These are phyloP conservation scores for Mrakia hoshinonis DNA, from an alignment of 768 basidiomycete species.

Conservation along the genomic window DNA sequence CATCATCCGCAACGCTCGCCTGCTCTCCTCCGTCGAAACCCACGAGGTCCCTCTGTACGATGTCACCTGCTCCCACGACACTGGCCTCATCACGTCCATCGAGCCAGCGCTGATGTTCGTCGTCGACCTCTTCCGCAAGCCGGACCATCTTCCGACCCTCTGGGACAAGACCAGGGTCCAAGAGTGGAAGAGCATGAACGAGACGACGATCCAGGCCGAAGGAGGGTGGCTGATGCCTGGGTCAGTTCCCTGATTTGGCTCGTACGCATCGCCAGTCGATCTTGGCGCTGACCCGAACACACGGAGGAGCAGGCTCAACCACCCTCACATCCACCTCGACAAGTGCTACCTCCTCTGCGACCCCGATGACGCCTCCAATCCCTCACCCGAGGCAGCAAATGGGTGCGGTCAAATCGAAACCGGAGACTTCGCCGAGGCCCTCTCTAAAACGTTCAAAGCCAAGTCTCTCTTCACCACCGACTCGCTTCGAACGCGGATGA, in stretches of 20 bases:
- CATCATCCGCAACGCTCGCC: background rate
- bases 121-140: background rate
- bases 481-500: background rate
- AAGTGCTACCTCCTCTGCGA: background rate
- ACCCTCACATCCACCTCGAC: conserved; percentile 5
- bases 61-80: background rate
- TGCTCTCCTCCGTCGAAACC: background rate
- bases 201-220: background rate
- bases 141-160: background rate
- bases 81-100: conserved; percentile 1
- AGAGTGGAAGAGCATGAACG: background rate
- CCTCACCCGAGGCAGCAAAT: too few species aligned
- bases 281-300: too few species aligned
- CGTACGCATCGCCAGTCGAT: too few species aligned
- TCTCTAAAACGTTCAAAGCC: background rate
- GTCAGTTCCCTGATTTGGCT: background rate
- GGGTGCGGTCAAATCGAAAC: background rate
- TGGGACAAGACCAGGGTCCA: background rate
- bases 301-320: background rate
- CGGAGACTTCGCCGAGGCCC: background rate
- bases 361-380: too few species aligned
- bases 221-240: conserved; percentile 5
- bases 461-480: background rate
- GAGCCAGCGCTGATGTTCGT: background rate
- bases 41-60: background rate